Base-by-base conservation (phyloP, 768 basidiomycete genomes). In the Kwoniella dejecticola region DNA sequence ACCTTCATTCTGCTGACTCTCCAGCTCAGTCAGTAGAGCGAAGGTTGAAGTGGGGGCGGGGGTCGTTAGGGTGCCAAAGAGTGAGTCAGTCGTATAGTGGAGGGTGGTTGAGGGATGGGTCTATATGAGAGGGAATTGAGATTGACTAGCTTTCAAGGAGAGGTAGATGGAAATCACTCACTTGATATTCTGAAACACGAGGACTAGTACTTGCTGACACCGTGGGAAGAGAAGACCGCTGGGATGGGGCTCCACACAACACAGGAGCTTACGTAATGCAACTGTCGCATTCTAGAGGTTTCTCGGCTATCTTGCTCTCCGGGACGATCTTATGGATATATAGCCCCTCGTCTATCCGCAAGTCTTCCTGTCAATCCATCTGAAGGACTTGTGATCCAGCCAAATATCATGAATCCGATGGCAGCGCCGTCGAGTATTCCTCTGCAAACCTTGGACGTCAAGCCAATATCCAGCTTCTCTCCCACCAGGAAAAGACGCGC, bases 1-100 rank as follows among this genome's bases (percentile, higher is more conserved):
- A 77, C 70, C 70, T 74, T 79, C 76, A 77, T 77, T 19, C 30
- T 69, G 46, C 44, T 45, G 47, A 33, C n/a, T 36, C 13, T 47
- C 24, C 19, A 26, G 19, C 46, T 26, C 46, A 17, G 46, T 10
- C 46, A 50, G 48, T 19, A n/a, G 48, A 50, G 48, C 48, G 15
- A 19, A 42, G 5, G 12, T 17, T 30, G n/a, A 29, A 30, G 30
- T 27, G 17, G 29, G 21, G 15, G 46, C n/a, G 27, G 15, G 27
- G 33, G 27, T 8, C 11, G 30, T 13, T 50, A 26, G 27, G 26
- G 6, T 15, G 46, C 13, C 6, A 42, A n/a, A 42, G 17, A 19
- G 41, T 15, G 33, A 36, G 7, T 36, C 7, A 0, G 21, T 26
- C 3, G 24, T 24, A 47, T 24, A 13, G 46, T 23, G 23, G 46